These are phyloP conservation scores for Flaveria trinervia DNA, from an alignment of 129 eudicot genomes.

Conservation along the genomic window DNA sequence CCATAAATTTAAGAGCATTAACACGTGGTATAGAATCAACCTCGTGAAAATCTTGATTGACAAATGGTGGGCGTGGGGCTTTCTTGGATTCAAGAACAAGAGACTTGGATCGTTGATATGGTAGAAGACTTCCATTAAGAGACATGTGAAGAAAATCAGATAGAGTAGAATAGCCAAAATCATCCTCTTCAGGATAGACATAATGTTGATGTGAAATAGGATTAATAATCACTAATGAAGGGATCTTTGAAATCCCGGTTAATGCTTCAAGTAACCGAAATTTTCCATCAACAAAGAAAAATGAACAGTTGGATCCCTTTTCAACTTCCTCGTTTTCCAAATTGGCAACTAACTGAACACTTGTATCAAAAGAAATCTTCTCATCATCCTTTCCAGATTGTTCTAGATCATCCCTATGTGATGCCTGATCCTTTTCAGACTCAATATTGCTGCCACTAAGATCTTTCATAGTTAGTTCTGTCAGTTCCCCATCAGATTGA, in stretches of 20 bases:
- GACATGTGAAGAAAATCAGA: constrained; percentile 55
- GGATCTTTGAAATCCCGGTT: constrained; percentile 51
- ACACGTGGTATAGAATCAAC: constrained; percentile 68
- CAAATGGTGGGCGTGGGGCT: constrained; percentile 72
- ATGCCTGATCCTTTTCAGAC: constrained; percentile 29
- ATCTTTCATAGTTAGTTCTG: constrained; percentile 36
- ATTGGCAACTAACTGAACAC: constrained; percentile 29
- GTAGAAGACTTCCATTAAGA: constrained; percentile 64
- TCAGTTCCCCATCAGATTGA: constrained; percentile 36
- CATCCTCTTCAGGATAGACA: constrained; percentile 52
- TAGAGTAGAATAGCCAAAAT: constrained; percentile 48
- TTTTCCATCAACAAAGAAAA: constrained; percentile 73
- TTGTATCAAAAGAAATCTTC: constrained; percentile 35
- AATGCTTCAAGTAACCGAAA: constrained; percentile 61
- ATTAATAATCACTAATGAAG: constrained; percentile 65
- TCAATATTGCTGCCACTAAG: constrained; percentile 26
- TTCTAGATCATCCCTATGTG: constrained; percentile 32
- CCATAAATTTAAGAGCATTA: constrained; percentile 55
- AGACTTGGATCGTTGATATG: constrained; percentile 67
- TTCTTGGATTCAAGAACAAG: constrained; percentile 43
- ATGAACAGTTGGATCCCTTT: constrained; percentile 47
- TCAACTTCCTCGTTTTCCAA: constrained; percentile 36
- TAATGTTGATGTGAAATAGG: constrained; percentile 71
- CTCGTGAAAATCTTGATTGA: constrained; percentile 84
- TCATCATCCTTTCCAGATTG: constrained; percentile 26